These are phyloP conservation scores for Agaricus subrufescens DNA, from an alignment of 768 basidiomycete species.

Conservation along the genomic window DNA sequence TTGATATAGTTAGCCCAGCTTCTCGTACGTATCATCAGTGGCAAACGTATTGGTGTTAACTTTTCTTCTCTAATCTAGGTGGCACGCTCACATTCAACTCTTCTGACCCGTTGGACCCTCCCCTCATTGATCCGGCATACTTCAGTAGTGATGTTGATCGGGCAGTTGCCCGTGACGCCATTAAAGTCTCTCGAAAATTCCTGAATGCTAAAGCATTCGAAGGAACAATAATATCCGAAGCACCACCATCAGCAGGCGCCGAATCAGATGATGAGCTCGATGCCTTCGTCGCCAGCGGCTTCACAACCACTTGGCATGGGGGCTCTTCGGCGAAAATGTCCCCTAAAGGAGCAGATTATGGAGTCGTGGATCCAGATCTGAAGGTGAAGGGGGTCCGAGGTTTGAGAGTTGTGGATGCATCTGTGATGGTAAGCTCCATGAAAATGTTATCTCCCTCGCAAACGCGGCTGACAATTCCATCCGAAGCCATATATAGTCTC, in stretches of 20 bases:
- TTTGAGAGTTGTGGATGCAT: too few relatives aligned
- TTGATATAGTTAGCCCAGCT: conserved; percentile 9
- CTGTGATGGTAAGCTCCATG: too few relatives aligned
- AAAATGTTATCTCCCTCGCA: too few relatives aligned
- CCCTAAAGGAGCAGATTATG: neutral
- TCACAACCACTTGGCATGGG: neutral
- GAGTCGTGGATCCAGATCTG: too few relatives aligned
- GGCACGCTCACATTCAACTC: conserved; percentile 11
- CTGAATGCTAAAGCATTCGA: conserved; percentile 3
- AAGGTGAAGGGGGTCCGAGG: too few relatives aligned
- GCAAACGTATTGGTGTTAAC: too few relatives aligned
- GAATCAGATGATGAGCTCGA: neutral
- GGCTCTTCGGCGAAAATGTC: conserved; percentile 11
- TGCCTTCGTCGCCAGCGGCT: neutral
- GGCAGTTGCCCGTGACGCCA: conserved; percentile 14
- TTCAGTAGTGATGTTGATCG: conserved; percentile 14
- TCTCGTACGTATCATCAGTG: conserved; percentile 7
- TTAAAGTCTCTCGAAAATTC: neutral
- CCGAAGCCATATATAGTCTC: too few relatives aligned
- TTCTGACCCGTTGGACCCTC: conserved; percentile 11
- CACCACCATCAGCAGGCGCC: neutral
- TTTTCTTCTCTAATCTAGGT: neutral
- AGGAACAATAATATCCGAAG: neutral
- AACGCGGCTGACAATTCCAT: too few relatives aligned
- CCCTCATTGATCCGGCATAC: conserved; percentile 8